phyloP scores from a whole-genome alignment of 2,329 filamentous ascomycete genomes.

The Moelleriella libera region DNA sequence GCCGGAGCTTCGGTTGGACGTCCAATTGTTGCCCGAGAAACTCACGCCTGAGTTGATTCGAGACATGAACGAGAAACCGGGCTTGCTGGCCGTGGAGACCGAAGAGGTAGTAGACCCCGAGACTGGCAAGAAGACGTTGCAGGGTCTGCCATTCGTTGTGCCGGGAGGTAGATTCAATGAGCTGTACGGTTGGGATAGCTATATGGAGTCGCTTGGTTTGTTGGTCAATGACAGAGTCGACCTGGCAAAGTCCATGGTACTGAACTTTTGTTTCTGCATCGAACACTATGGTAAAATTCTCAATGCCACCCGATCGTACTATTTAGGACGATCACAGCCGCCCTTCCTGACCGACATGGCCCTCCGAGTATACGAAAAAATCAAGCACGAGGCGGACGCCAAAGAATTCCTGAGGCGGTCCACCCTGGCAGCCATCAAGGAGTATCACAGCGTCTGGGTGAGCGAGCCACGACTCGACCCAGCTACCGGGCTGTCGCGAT shows the following conservation, averaged over 20 bases:
- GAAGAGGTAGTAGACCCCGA: slow-evolving; percentile 53
- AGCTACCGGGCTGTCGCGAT: slow-evolving; percentile 67
- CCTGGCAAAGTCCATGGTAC: slow-evolving; percentile 85
- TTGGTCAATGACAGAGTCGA: slow-evolving; percentile 74
- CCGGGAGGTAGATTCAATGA: slow-evolving; percentile 97
- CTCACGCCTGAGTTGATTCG: slow-evolving; percentile 72
- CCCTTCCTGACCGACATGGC: slow-evolving; percentile 98
- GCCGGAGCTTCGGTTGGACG: slow-evolving; percentile 78
- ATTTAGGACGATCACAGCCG: slow-evolving; percentile 84
- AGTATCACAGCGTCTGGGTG: slow-evolving; percentile 86
- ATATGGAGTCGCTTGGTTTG: slow-evolving; percentile 91
- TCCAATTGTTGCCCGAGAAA: slow-evolving; percentile 60
- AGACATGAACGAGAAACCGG: slow-evolving; percentile 75
- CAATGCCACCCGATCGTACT: slow-evolving; percentile 93
- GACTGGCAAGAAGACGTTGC: slow-evolving; percentile 54
- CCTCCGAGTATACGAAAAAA: slow-evolving; percentile 81
- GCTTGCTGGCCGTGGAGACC: slow-evolving; percentile 81
- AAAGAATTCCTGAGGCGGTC: slow-evolving; percentile 68
- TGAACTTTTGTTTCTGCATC: slow-evolving; percentile 96
- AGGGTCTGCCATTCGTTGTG: slow-evolving; percentile 88
- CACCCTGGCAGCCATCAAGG: slow-evolving; percentile 87
- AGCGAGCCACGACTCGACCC: slow-evolving; percentile 63
- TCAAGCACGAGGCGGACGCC: slow-evolving; percentile 70
- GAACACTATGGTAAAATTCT: slow-evolving; percentile 97
- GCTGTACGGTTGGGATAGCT: slow-evolving; percentile 97